Base-by-base conservation (phyloP, 495 filamentous ascomycete species). In the Xylaria curta region DNA sequence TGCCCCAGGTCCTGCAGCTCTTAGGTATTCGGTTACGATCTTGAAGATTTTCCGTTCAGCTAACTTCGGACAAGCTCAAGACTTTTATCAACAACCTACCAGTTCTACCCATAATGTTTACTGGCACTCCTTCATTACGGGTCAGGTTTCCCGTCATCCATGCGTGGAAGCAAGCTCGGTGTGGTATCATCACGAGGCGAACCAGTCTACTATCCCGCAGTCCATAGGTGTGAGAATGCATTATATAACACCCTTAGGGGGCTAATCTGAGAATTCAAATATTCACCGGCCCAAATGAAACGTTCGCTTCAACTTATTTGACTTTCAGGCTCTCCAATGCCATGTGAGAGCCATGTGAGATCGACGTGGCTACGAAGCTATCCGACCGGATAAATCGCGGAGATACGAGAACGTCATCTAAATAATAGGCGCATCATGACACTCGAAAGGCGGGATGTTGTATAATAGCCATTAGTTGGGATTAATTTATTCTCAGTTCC, bases 371-470 rank as follows among this genome's bases (percentile, higher is more conserved):
- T 59, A 15, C 36, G 56, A 59, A 59, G 36, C 56, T 31, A 1
- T 38, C 19, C 56, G 17, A 36, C 56, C 56, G 56, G 56, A 59
- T 59, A 59, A 59, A 59, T 19, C 36, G 56, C 31, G 28, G 56
- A 59, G 56, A 5, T 38, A 4, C 19, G 9, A 26, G 31, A 59
- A 38, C 31, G 36, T 13, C 15, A 56, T 56, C 51, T 3, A 2
- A 49, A 49, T n/a, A 9, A 28, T 28, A 24, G 51, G 21, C 10
- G 21, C 8, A 56, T 31, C 19, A 56, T 26, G 10, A 6, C 24
- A 56, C 54, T 9, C 49, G n/a, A 24, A n/a, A 24, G n/a, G 49
- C n/a, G n/a, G 49, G 21, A n/a, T n/a, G 21, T 8, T 51, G 47
- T 51, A 8, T 24, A 5, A 51, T 51, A 10, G 12, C n/a, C 12